Evolutionary conservation across 768 basidiomycete species (phyloP).

Genomic region (Dioszegia crocea): DNA sequence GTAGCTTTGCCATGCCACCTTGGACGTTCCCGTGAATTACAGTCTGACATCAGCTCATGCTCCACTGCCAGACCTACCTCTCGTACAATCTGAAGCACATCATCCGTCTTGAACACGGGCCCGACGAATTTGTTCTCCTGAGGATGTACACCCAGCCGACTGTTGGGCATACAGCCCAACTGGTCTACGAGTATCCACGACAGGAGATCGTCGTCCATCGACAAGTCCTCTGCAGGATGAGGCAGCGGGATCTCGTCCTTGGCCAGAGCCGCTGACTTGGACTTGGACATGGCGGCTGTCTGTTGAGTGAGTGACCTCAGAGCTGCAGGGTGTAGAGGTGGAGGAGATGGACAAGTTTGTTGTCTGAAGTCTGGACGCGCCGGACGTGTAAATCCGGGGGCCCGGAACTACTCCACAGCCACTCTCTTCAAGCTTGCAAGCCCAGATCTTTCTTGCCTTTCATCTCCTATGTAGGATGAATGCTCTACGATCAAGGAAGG

Average conservation of each 20-base stretch:
- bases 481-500: constrained; percentile 28
- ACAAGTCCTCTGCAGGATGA: constrained; percentile 44
- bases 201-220: constrained; percentile 46
- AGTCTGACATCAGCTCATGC: constrained; percentile 20
- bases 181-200: constrained; percentile 47
- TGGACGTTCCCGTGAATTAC: constrained; percentile 26
- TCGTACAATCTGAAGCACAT: constrained; percentile 38
- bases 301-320: background rate
- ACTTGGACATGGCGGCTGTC: constrained; percentile 1
- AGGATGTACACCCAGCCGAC: constrained; percentile 45
- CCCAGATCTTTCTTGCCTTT: too few relatives aligned
- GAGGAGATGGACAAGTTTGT: background rate
- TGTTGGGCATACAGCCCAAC: constrained; percentile 42
- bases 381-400: too few relatives aligned
- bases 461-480: constrained; percentile 11
- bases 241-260: constrained; percentile 23
- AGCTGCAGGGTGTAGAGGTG: background rate
- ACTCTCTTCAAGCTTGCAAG: too few relatives aligned
- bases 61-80: constrained; percentile 27
- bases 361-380: background rate
- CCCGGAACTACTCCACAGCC: too few relatives aligned
- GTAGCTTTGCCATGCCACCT: constrained; percentile 25
- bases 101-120: constrained; percentile 39
- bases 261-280: background rate
- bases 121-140: constrained; percentile 45